Percentiles rank a stretch among this genome's conserved stretches.
Conservation (phyloP, 2,329 filamentous ascomycete genomes). For the Xylariaceae sp. region DNA sequence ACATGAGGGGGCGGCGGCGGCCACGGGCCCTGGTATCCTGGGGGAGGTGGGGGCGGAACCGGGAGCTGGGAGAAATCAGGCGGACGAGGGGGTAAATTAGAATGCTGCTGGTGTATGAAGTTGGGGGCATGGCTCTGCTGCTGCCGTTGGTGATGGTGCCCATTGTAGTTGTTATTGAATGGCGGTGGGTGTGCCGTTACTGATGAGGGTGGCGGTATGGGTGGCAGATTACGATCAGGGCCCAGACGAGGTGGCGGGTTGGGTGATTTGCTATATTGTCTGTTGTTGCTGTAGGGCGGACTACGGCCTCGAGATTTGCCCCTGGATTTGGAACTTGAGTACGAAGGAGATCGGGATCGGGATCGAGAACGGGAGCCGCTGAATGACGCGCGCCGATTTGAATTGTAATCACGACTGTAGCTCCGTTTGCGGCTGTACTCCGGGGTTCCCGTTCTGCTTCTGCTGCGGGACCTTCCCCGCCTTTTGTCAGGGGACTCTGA, state of each 20-base stretch:
- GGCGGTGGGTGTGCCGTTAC: no score
- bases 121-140: constrained; percentile 18
- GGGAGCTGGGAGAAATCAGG: constrained; percentile 23
- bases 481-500: constrained; percentile 33
- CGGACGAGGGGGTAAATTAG: constrained; percentile 15
- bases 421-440: constrained; percentile 25
- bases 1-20: constrained; percentile 23
- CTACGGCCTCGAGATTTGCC: constrained; percentile 8
- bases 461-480: constrained; percentile 33
- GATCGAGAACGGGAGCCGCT: constrained; percentile 26
- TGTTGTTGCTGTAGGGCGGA: constrained; percentile 3
- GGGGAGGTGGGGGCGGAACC: constrained; percentile 26
- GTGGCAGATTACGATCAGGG: constrained; percentile 5
- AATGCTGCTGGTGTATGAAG: constrained; percentile 24
- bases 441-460: constrained; percentile 27
- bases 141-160: no score
- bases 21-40: constrained; percentile 23
- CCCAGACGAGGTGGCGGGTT: constrained; percentile 8
- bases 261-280: constrained; percentile 13
- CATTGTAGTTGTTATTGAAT: no score
- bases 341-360: constrained; percentile 18
- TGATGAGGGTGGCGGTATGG: no score
- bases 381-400: constrained; percentile 27
- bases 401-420: constrained; percentile 24
- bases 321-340: constrained; percentile 5